Base-by-base conservation (phyloP, 495 filamentous ascomycete species). In the Penicillium robsamsonii region DNA sequence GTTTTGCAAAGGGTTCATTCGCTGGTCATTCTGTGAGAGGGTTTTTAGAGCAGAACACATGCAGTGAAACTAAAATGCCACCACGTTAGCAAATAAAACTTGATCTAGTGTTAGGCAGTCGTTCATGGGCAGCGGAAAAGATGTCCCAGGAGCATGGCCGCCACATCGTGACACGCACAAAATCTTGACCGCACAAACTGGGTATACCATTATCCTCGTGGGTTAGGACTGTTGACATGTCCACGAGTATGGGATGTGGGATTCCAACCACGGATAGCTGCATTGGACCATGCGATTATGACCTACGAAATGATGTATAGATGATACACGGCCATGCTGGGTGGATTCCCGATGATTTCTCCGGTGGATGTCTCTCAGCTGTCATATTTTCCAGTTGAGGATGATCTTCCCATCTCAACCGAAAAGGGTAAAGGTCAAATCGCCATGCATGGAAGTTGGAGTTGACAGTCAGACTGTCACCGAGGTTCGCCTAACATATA, bases 191-290 rank as follows among this genome's bases (percentile, higher is more conserved):
- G 11, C 24, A 17, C 12, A 51, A 41, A 18, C 15, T 12, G 2
- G 2, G 35, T 51, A 52, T 29, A 42, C 38, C 2, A 42, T 31
- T 30, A 13, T 52, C 10, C 8, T 18, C 9, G 3, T 18, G 25
- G 11, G n/a, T 20, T 5, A 24, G 35, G 15, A 41, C 42, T 24
- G 24, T 37, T 27, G 50, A 13, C 22, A 41, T n/a, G 20, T 20
- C 33, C 44, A 42, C 22, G 18, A 47, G 38, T 30, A 37, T 48
- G 22, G 25, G 55, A 53, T 45, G 53, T 50, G 45, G 33, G 55
- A 47, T 50, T 59, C 58, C 60, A 66, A 59, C 63, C 63, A 68
- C 65, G 63, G 65, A 57, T 61, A 51, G 53, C 52, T 61, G 60
- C 65, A 66, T 60, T 29, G 10, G 46, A 27, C 55, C 60, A 64